phyloP scores from a whole-genome alignment of 306 rosid species.

The Quercus berberidifolia region DNA sequence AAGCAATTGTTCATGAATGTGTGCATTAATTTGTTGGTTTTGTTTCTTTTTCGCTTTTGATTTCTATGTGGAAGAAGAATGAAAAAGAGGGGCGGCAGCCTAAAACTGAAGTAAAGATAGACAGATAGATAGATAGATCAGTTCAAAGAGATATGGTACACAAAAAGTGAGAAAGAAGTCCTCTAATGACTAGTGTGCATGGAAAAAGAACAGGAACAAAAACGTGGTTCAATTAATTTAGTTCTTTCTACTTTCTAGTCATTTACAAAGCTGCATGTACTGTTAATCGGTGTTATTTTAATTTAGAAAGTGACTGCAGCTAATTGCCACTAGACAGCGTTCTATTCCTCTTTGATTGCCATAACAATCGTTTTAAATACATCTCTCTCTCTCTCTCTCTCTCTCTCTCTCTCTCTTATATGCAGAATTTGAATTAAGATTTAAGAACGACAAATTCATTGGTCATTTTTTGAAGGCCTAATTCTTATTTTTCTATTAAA shows the following conservation, averaged over 20 bases:
- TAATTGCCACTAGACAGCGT: background rate
- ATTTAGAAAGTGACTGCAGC: background rate
- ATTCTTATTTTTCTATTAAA: too few relatives aligned
- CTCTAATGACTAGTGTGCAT: background rate
- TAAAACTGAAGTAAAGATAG: too few relatives aligned
- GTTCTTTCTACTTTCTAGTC: constrained; percentile 4
- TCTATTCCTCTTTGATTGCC: background rate
- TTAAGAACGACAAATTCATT: too few relatives aligned
- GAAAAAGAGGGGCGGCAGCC: background rate
- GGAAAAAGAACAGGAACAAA: constrained; percentile 15
- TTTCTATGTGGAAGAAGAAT: too few relatives aligned
- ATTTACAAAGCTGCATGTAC: background rate
- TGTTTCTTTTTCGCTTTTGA: too few relatives aligned
- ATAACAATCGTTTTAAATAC: background rate
- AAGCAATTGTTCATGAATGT: background rate
- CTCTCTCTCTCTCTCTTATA: background rate
- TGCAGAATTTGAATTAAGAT: too few relatives aligned
- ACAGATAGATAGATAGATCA: too few relatives aligned
- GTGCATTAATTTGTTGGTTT: too few relatives aligned
- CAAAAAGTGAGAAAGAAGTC: background rate
- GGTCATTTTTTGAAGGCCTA: too few relatives aligned
- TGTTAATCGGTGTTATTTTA: too few relatives aligned
- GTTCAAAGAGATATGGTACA: too few relatives aligned
- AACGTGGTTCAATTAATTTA: constrained; percentile 34
- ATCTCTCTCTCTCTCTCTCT: too few relatives aligned